Base-by-base conservation (phyloP, 2,329 filamentous ascomycete species). In the Trichoderma atrobrunneum region DNA sequence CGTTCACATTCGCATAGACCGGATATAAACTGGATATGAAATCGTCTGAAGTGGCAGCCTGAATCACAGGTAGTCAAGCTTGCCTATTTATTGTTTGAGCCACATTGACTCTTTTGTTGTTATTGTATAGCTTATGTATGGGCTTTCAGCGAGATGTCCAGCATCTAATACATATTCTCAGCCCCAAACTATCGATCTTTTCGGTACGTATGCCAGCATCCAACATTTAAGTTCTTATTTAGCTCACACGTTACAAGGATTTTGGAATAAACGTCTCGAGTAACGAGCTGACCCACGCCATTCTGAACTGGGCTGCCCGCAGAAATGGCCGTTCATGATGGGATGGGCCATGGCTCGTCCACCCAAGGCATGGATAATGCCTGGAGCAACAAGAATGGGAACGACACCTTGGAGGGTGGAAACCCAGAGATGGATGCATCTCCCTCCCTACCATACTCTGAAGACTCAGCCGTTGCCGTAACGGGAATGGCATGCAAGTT, bases 401-500 rank as follows among this genome's bases (percentile, higher is more conserved):
- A 24, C n/a, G 21, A 24, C 21, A 24, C 48, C 11, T 7, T 21
- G 21, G 48, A 54, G 48, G 21, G n/a, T 54, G 48, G 48, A 54
- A 54, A 54, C 48, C 21, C 48, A 24, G 48, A 54, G n/a, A 54
- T 24, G 48, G 48, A 54, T 54, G 21, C 48, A 14, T 54, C 21
- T 54, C 43, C 43, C 43, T 51, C 43, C n/a, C 48, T 54, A 54
- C 48, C 48, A 54, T 54, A 54, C 21, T 54, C 48, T 54, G n/a
- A 54, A 54, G 48, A 54, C 48, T 24, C 48, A 54, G 48, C 21
- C 11, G 72, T 84, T 64, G 83, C 82, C 4, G 76, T 84, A 11
- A 75, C 84, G 24, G 82, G 83, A 36, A 81, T 80, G 78, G 79
- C 79, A 4, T 82, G 82, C 73, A 79, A 81, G 6, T 79, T 83